Evolutionary conservation across 768 basidiomycete species (phyloP).

Genomic region (Amanita pallidorosea): DNA sequence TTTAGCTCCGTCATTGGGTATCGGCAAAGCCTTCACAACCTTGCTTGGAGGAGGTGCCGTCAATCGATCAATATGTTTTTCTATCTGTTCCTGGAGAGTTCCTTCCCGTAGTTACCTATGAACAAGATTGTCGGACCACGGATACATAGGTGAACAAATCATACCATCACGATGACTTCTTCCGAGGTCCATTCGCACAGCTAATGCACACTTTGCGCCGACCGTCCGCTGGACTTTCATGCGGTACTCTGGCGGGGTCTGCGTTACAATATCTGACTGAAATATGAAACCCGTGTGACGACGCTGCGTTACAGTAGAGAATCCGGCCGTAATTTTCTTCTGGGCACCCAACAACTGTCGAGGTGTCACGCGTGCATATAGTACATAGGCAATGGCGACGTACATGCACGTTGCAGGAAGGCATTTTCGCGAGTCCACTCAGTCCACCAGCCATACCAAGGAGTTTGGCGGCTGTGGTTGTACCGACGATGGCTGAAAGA

Average conservation of each 20-base stretch:
- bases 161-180: conserved; percentile 71
- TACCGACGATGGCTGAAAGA: conserved; percentile 96
- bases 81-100: conserved; percentile 75
- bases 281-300: conserved; percentile 96
- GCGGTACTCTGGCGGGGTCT: conserved; percentile 82
- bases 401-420: conserved; percentile 90
- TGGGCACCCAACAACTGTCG: conserved; percentile 85
- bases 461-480: conserved; percentile 95
- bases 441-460: conserved; percentile 96
- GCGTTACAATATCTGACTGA: conserved; percentile 81
- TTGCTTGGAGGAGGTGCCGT: conserved; percentile 93
- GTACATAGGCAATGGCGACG: conserved; percentile 14
- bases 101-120: conserved; percentile 73
- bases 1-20: conserved; percentile 92
- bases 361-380: not conserved
- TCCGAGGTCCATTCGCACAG: conserved; percentile 92
- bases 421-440: conserved; percentile 85
- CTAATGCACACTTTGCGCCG: conserved; percentile 83
- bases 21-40: conserved; percentile 84
- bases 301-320: conserved; percentile 78
- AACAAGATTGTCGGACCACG: not conserved
- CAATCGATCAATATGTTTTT: conserved; percentile 83
- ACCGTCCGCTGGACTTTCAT: conserved; percentile 89
- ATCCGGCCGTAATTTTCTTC: conserved; percentile 85
- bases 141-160: not conserved